Base-by-base conservation (phyloP, 139 green algal species). In the Chlorella vulgaris region DNA sequence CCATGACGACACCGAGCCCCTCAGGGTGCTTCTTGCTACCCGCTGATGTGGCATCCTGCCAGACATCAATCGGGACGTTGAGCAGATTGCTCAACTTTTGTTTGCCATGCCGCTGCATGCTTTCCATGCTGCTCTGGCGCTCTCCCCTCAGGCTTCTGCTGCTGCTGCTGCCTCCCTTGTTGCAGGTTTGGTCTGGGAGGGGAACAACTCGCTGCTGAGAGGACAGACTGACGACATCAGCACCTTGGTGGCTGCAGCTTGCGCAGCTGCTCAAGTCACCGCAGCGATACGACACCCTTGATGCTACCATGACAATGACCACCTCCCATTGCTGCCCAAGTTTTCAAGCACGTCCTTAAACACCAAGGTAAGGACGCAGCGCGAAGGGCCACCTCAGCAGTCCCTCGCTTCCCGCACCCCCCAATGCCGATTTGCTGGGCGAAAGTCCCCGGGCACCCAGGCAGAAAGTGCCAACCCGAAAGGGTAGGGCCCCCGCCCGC, bases 401-500 rank as follows among this genome's bases (percentile, higher is more conserved):
- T 15, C 55, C 74, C 66, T 21, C 24, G 15, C 62, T 31, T 28
- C 62, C 8, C 36, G 5, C 43, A 63, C 35, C 55, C 15, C 24
- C 15, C 55, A 58, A 26, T 69, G 8, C 60, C 83, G 88, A 76
- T 43, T 67, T 87, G 94, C 95, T 91, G 96, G 93, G 96, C 89
- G 95, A 99, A 99, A 98, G 95, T 99, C 96, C 94, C 96, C 95
- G 96, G 95, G 93, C 93, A 87, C 77, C 86, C 88, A 90, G 94
- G 96, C 93, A 98, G 96, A 99, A 86, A 99, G 95, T 98, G 93
- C 94, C 94, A 94, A 84, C 91, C 92, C 82, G 89, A 87, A 91
- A 91, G 87, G 91, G 93, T 86, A 97, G 92, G 94, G 96, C 94
- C 95, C 89, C 83, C 83, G 67, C 78, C 7, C 71, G 81, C 76